Percentiles rank a stretch among this genome's conserved stretches.
Evolutionary conservation across 176 grass and related monocot species (phyloP).

Genomic region (Miscanthus lutarioriparius): DNA sequence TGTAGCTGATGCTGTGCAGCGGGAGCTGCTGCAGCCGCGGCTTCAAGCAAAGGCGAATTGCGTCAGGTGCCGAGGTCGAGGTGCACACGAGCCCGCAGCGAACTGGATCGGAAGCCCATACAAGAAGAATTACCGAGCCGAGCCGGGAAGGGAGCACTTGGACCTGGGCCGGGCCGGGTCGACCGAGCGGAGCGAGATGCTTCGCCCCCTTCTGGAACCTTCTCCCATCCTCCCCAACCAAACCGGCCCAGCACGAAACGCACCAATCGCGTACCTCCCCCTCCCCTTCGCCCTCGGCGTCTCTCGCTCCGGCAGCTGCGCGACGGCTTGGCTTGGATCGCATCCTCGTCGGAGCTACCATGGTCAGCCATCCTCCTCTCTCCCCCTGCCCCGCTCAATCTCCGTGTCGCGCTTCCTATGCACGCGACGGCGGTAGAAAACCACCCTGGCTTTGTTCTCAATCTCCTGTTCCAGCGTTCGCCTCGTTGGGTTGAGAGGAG

Average conservation of each 20-base stretch:
- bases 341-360: neutral
- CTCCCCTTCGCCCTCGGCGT: neutral
- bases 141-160: neutral
- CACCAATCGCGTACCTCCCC: neutral
- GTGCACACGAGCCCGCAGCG: neutral
- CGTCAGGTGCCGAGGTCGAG: no score
- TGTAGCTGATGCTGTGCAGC: no score
- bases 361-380: slow-evolving; percentile 24
- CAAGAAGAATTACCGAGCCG: neutral
- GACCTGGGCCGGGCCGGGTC: neutral
- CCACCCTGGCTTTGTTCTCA: no score
- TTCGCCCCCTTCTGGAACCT: slow-evolving; percentile 16
- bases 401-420: neutral
- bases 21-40: no score
- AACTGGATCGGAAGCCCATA: neutral
- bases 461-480: neutral
- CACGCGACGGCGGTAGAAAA: neutral
- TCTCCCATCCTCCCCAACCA: neutral
- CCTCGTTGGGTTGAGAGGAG: neutral
- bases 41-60: no score
- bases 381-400: neutral
- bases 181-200: neutral
- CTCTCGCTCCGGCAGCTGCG: slow-evolving; percentile 26
- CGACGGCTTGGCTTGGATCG: neutral
- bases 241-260: slow-evolving; percentile 20